Conservation (phyloP, 345 rosid genomes). For the Ceriops zippeliana region DNA sequence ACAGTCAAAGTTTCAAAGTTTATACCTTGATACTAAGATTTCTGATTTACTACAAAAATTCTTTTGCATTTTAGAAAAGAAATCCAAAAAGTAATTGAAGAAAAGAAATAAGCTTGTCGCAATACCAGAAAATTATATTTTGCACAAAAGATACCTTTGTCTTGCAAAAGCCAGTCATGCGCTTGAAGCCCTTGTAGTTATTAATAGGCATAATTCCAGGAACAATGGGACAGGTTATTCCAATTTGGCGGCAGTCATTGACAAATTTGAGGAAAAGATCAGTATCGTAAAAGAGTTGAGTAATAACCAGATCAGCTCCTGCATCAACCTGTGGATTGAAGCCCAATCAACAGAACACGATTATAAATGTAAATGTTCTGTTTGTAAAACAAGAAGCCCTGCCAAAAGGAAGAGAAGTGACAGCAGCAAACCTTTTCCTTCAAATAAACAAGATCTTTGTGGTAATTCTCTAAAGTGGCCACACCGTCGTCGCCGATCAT, state of each 20-base stretch:
- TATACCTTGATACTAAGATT: neutral
- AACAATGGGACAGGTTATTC: slow-evolving; percentile 81
- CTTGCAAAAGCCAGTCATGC: slow-evolving; percentile 97
- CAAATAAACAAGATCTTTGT: slow-evolving; percentile 79
- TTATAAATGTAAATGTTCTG: neutral
- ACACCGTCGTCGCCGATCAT: slow-evolving; percentile 64
- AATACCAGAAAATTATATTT: too few relatives aligned
- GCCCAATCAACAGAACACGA: slow-evolving; percentile 14
- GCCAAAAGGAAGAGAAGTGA: neutral
- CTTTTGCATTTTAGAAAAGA: neutral
- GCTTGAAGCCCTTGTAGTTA: slow-evolving; percentile 86
- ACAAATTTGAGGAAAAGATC: slow-evolving; percentile 89
- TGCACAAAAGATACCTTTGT: slow-evolving; percentile 50
- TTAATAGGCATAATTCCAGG: slow-evolving; percentile 98
- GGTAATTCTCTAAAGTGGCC: slow-evolving; percentile 67
- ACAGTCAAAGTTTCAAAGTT: neutral
- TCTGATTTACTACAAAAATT: neutral
- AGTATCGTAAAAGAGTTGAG: slow-evolving; percentile 89
- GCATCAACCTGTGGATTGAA: slow-evolving; percentile 71
- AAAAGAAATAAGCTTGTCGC: neutral
- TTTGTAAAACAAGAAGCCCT: neutral
- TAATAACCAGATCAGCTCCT: slow-evolving; percentile 85
- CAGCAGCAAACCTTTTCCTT: slow-evolving; percentile 64
- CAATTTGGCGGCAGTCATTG: slow-evolving; percentile 86
- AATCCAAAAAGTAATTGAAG: neutral